Evolutionary conservation across 345 rosid species (phyloP).

Genomic region (Hypericum perforatum): DNA sequence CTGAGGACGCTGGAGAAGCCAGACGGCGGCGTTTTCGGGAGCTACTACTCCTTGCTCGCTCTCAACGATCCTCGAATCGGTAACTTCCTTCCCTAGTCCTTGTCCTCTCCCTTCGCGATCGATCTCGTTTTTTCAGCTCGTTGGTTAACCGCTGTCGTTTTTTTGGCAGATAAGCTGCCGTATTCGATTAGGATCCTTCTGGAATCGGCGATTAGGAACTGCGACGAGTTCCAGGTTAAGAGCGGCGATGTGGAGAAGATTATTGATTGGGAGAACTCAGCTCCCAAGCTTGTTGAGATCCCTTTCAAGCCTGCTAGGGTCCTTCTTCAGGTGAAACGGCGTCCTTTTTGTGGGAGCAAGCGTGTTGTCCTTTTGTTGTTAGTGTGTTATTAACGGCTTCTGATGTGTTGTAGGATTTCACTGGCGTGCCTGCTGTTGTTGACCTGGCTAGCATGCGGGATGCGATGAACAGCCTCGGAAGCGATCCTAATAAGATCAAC

Average conservation of each 20-base stretch:
- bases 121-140: slow-evolving; percentile 4
- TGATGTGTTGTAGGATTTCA: slow-evolving; percentile 40
- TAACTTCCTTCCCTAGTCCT: slow-evolving; percentile 16
- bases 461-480: slow-evolving; percentile 65
- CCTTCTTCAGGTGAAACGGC: slow-evolving; percentile 47
- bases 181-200: slow-evolving; percentile 63
- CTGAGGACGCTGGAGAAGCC: slow-evolving; percentile 62
- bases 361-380: background rate
- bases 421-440: slow-evolving; percentile 85
- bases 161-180: slow-evolving; percentile 48
- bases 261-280: slow-evolving; percentile 61
- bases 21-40: slow-evolving; percentile 51
- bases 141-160: background rate
- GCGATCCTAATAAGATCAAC: slow-evolving; percentile 58
- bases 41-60: slow-evolving; percentile 54
- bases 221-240: slow-evolving; percentile 73
- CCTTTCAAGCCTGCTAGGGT: slow-evolving; percentile 84
- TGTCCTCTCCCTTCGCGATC: background rate
- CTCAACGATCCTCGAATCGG: slow-evolving; percentile 69
- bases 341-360: background rate
- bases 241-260: slow-evolving; percentile 75
- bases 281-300: slow-evolving; percentile 68
- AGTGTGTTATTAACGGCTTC: background rate
- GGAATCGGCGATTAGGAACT: slow-evolving; percentile 70
- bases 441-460: slow-evolving; percentile 84